A percentile compares a stretch with the other conserved stretches of the same genome.
These are phyloP conservation scores for Bolboschoenoplectus hybrid DNA, from an alignment of 202 grass and related monocot genomes.

Conservation along the genomic window DNA sequence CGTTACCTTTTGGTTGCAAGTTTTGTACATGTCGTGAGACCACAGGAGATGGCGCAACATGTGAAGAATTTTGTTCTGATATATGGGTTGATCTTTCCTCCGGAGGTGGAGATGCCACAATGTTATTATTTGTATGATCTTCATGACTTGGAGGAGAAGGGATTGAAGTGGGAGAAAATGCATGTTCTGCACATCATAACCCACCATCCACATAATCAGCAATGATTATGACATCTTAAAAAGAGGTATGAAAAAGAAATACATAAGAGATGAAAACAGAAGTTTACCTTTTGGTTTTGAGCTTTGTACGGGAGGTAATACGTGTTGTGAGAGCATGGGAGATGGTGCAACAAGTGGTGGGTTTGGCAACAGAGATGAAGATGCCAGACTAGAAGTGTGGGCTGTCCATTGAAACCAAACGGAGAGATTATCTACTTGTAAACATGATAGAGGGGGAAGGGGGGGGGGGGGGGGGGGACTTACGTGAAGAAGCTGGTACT, in stretches of 20 bases:
- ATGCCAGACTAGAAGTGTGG: slow-evolving; percentile 27
- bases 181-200: slow-evolving; percentile 37
- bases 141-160: slow-evolving; percentile 42
- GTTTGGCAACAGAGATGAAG: slow-evolving; percentile 37
- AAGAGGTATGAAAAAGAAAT: slow-evolving; percentile 34
- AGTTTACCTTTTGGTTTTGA: slow-evolving; percentile 27
- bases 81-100: slow-evolving; percentile 20
- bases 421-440: slow-evolving; percentile 38
- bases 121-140: slow-evolving; percentile 21
- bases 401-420: slow-evolving; percentile 35
- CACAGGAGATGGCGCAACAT: slow-evolving; percentile 30
- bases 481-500: not conserved
- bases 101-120: slow-evolving; percentile 41
- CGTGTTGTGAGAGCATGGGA: slow-evolving; percentile 37
- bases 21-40: slow-evolving; percentile 39
- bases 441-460: not conserved
- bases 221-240: slow-evolving; percentile 38
- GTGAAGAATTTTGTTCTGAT: slow-evolving; percentile 26
- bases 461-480: not conserved
- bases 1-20: not conserved
- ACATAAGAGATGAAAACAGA: slow-evolving; percentile 24
- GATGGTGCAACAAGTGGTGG: slow-evolving; percentile 35
- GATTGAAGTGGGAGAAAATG: slow-evolving; percentile 46
- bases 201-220: slow-evolving; percentile 37
- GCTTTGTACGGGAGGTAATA: slow-evolving; percentile 37